These are phyloP conservation scores for Rhizopogon vulgaris DNA, from an alignment of 768 basidiomycete genomes.

Conservation along the genomic window DNA sequence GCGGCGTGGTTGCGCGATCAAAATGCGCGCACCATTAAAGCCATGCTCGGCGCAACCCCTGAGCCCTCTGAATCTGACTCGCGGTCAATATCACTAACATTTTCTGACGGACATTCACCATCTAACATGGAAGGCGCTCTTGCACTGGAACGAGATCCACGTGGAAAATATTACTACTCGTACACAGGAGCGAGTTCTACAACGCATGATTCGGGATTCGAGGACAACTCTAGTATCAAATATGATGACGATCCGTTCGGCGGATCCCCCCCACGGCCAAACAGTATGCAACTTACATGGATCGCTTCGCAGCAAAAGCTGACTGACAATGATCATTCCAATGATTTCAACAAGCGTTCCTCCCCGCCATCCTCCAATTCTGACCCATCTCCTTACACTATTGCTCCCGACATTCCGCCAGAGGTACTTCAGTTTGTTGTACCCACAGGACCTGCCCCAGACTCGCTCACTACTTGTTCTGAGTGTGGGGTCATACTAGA, in stretches of 20 bases:
- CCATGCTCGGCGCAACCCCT: conserved; percentile 51
- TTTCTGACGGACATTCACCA: conserved; percentile 23
- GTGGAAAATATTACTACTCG: conserved; percentile 74
- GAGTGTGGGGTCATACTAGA: conserved; percentile 71
- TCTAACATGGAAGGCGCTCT: conserved; percentile 54
- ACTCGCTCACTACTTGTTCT: conserved; percentile 75
- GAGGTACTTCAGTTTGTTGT: conserved; percentile 51
- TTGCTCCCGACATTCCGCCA: conserved; percentile 35
- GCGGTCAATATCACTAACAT: conserved; percentile 32
- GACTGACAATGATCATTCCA: conserved; percentile 14
- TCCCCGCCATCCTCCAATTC: conserved; percentile 8
- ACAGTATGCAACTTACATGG: conserved; percentile 64
- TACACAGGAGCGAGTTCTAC: conserved; percentile 51
- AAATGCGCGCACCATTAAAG: conserved; percentile 56
- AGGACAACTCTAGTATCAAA: conserved; percentile 38
- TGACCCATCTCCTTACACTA: conserved; percentile 11
- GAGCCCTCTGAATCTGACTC: conserved; percentile 55
- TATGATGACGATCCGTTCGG: conserved; percentile 23
- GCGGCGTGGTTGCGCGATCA: conserved; percentile 83
- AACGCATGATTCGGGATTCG: conserved; percentile 47
- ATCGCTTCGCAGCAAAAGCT: conserved; percentile 47
- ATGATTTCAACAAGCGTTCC: conserved; percentile 3
- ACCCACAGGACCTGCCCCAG: conserved; percentile 44
- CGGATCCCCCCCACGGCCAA: conserved; percentile 39
- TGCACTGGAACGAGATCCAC: conserved; percentile 57